These are phyloP conservation scores for Paratinospora sagittata DNA, from an alignment of 164 flowering plant species.

Conservation along the genomic window DNA sequence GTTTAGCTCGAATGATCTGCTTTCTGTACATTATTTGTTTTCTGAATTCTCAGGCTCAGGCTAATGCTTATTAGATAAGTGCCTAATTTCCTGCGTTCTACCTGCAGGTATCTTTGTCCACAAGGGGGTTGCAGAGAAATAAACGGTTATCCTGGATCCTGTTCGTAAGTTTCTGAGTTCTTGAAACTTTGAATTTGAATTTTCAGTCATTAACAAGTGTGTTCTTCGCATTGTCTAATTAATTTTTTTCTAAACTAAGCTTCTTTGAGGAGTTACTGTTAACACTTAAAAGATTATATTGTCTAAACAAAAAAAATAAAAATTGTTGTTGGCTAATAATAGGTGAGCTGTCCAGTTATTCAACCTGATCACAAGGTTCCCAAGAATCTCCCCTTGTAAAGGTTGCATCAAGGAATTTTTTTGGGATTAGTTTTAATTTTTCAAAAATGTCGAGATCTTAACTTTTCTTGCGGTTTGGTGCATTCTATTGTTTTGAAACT, in stretches of 20 bases:
- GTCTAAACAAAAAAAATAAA: background rate
- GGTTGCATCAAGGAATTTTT: background rate
- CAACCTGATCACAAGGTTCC: background rate
- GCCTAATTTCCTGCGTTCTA: background rate
- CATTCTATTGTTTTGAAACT: background rate
- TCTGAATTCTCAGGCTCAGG: background rate
- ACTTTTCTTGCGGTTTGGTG: background rate
- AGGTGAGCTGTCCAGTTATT: background rate
- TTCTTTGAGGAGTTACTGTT: background rate
- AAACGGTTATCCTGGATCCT: background rate
- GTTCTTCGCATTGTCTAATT: background rate
- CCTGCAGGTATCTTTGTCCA: background rate
- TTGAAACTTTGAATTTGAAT: background rate
- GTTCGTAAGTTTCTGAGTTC: background rate
- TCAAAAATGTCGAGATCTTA: background rate
- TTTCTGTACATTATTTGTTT: background rate
- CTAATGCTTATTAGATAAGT: background rate
- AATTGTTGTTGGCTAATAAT: background rate
- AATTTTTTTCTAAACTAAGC: background rate
- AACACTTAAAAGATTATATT: background rate
- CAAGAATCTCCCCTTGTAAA: background rate
- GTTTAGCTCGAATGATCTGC: background rate
- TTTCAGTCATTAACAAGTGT: background rate
- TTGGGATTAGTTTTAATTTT: background rate
- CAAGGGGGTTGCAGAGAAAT: constrained; percentile 1